Conservation (phyloP, 1,139 yeast genomes). For the Saccharomyces hybrid region DNA sequence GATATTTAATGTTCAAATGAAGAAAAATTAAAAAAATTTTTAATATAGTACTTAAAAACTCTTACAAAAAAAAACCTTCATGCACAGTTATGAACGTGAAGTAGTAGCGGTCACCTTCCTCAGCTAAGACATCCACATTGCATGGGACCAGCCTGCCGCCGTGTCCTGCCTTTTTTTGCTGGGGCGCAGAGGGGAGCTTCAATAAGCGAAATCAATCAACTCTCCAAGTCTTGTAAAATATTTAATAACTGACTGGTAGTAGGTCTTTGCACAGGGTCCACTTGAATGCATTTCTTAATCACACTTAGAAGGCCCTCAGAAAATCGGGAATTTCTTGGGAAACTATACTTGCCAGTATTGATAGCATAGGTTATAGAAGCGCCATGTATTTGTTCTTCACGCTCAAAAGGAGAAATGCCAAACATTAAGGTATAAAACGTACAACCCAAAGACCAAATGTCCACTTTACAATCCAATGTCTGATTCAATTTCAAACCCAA, state of each 20-base stretch:
- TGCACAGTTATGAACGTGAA: background rate
- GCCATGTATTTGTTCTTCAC: slow-evolving; percentile 72
- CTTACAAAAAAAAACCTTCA: background rate
- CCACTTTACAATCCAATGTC: slow-evolving; percentile 62
- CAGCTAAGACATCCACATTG: background rate
- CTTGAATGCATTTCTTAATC: slow-evolving; percentile 51
- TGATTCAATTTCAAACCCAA: slow-evolving; percentile 65
- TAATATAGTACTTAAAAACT: background rate
- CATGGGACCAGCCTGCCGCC: background rate
- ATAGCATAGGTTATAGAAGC: slow-evolving; percentile 78
- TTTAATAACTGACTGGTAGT: slow-evolving; percentile 40
- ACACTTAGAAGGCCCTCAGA: slow-evolving; percentile 48
- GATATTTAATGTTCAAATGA: slow-evolving; percentile 1
- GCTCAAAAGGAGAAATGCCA: slow-evolving; percentile 79
- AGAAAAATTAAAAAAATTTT: background rate
- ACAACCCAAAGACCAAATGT: slow-evolving; percentile 90
- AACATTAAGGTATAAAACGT: slow-evolving; percentile 69
- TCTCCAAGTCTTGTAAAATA: slow-evolving; percentile 11
- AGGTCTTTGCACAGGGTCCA: slow-evolving; percentile 58
- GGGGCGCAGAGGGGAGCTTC: background rate
- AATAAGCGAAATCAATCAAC: background rate
- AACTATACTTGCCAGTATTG: slow-evolving; percentile 55
- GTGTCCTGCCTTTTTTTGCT: background rate
- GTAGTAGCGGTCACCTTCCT: background rate
- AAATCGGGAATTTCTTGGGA: slow-evolving; percentile 53